Percentiles rank a stretch among this genome's conserved stretches.
These are phyloP conservation scores for Lotmaria passim DNA, from an alignment of 208 protist genomes.

Conservation along the genomic window DNA sequence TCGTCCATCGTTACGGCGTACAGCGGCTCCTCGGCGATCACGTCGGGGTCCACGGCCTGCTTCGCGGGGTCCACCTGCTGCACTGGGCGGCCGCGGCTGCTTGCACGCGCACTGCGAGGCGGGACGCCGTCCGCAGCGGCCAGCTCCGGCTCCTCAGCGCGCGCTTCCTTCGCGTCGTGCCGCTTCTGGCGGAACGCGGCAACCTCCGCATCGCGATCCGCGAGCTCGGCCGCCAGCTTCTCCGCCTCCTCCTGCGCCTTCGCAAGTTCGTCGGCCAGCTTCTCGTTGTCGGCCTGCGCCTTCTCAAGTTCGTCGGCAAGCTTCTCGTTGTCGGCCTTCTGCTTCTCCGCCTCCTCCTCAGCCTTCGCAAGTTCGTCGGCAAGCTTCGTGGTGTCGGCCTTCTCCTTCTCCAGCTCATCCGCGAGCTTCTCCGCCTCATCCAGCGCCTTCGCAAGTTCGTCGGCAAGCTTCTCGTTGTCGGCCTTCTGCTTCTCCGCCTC, in stretches of 20 bases:
- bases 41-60: too few species aligned
- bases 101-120: too few species aligned
- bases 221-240: too few species aligned
- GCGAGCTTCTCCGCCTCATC: constrained; percentile 39
- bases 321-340: constrained; percentile 11
- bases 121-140: too few species aligned
- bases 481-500: constrained; percentile 3
- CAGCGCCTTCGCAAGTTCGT: neutral
- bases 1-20: too few species aligned
- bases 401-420: constrained; percentile 43
- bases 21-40: too few species aligned
- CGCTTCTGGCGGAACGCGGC: too few species aligned
- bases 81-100: too few species aligned
- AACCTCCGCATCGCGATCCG: too few species aligned
- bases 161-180: too few species aligned
- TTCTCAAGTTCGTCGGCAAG: constrained; percentile 28
- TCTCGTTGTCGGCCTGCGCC: constrained; percentile 26
- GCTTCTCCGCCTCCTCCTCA: constrained; percentile 24
- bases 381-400: constrained; percentile 37
- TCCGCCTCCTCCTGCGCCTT: constrained; percentile 19
- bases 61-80: too few species aligned
- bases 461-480: neutral
- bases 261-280: constrained; percentile 31
- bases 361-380: constrained; percentile 32
- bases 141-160: too few species aligned